A percentile compares a stretch with the other conserved stretches of the same genome.
Conservation (phyloP, 352 stramenopile species). For the Phytophthora quininea region DNA sequence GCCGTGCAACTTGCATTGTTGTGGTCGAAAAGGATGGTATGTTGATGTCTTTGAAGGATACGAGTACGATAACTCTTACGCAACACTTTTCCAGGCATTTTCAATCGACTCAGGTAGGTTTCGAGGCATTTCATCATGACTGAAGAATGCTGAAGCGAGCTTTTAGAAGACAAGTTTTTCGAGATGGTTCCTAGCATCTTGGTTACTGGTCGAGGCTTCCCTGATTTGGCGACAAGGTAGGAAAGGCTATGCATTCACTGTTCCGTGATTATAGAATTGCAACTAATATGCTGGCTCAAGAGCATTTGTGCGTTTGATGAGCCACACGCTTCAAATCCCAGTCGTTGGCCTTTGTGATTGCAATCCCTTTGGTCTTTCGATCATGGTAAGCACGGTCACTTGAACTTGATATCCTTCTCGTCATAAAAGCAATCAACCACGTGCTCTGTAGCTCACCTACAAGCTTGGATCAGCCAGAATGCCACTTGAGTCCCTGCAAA, state of each 20-base stretch:
- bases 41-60: background rate
- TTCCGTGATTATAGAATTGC: too few species aligned
- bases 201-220: slow-evolving; percentile 93
- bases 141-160: background rate
- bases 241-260: background rate
- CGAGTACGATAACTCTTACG: slow-evolving; percentile 21
- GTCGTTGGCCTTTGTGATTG: slow-evolving; percentile 94
- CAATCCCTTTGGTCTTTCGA: slow-evolving; percentile 94
- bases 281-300: slow-evolving; percentile 26
- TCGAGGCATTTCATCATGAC: background rate
- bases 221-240: slow-evolving; percentile 92
- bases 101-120: slow-evolving; percentile 86
- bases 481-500: slow-evolving; percentile 72
- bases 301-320: slow-evolving; percentile 87
- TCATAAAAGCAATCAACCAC: too few species aligned
- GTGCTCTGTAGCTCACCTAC: slow-evolving; percentile 80
- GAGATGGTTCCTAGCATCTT: slow-evolving; percentile 90
- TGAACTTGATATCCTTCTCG: too few species aligned
- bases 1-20: slow-evolving; percentile 88
- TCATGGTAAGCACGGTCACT: slow-evolving; percentile 67
- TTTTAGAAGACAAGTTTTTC: slow-evolving; percentile 86
- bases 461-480: slow-evolving; percentile 87
- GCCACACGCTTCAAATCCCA: slow-evolving; percentile 75
- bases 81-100: slow-evolving; percentile 88
- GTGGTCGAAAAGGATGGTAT: slow-evolving; percentile 96